Base-by-base conservation (phyloP, 805 yeast genomes). In the Cyberlindnera saturnus region DNA sequence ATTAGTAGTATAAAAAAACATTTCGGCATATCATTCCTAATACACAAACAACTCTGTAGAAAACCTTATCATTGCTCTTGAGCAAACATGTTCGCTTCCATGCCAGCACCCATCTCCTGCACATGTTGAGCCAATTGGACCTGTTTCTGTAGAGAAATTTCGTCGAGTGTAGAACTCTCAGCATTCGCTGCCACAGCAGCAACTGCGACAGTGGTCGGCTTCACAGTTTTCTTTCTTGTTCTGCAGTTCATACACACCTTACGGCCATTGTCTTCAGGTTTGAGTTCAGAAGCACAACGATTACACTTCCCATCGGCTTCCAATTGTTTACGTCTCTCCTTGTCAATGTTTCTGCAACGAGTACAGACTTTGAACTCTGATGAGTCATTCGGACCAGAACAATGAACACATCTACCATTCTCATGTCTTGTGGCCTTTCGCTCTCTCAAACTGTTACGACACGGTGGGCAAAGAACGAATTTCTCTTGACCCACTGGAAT, bases 391-490 rank as follows among this genome's bases (percentile, higher is more conserved):
- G 81, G 79, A 3, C 85, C 84, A 1, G 80, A 68, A 48, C 87
- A 81, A 55, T 81, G 86, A 14, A 81, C 83, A 62, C 87, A 81
- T 52, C 73, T 73, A 1, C 87, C 86, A 49, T 70, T 73, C 11
- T 78, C 77, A 6, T 77, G 82, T 34, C 87, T 64, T 41, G 68
- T 71, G 0, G 79, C 77, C 53, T 81, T 81, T 38, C 79, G 64
- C 2, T 71, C 63, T 48, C 86, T 64, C 29, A 81, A 63, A 33
- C 73, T 70, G 50, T 66, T 69, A 34, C 87, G 66, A 53, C 87
- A 81, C 35, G 67, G 68, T 5, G 79, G 78, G 61, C 87, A 81
- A 37, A 81, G 61, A 0, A 79, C 86, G 59, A 61, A 81, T 42
- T 72, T 69, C 33, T 67, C 65, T 41, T 73, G 74, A 18, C 74